Conservation (phyloP, 139 green algal genomes). For the Cymbomonas tetramitiformis region DNA sequence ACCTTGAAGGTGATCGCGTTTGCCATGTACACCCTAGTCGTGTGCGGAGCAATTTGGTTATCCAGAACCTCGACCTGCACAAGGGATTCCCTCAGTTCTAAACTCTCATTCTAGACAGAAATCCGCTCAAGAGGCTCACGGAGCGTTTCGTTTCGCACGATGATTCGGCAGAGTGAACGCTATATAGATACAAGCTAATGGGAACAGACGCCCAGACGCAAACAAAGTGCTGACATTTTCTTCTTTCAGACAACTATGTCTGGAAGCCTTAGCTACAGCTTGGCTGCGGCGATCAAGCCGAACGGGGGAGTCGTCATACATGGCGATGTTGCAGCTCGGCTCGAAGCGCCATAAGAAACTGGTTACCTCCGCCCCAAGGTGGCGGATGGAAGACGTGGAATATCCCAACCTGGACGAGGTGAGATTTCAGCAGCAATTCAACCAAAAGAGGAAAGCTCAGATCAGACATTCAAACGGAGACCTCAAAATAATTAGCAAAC, state of each 20-base stretch:
- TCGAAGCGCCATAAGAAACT: conserved; percentile 5
- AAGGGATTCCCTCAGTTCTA: too few species aligned
- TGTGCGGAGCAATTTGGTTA: background rate
- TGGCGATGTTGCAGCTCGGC: background rate
- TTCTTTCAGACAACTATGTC: too few species aligned
- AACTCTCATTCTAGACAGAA: too few species aligned
- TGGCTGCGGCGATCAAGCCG: background rate
- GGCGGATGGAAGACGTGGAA: conserved; percentile 1
- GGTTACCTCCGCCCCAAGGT: conserved; percentile 7
- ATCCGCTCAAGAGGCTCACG: background rate
- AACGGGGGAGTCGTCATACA: background rate
- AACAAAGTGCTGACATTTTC: too few species aligned
- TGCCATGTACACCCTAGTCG: conserved; percentile 6
- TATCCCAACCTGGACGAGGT: too few species aligned
- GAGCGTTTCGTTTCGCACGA: background rate
- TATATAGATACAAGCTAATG: too few species aligned
- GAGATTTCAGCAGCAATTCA: too few species aligned
- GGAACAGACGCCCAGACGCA: too few species aligned
- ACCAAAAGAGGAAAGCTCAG: too few species aligned
- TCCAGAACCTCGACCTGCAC: conserved; percentile 7
- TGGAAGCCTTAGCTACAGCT: too few species aligned
- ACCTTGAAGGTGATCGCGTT: conserved; percentile 13
- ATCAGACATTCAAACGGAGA: too few species aligned
- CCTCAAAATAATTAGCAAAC: too few species aligned
- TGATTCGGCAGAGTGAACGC: background rate